Percentiles rank a stretch among this genome's conserved stretches.
phyloP scores from a whole-genome alignment of 2,329 filamentous ascomycete species.

The Epicoccum sorghinum region DNA sequence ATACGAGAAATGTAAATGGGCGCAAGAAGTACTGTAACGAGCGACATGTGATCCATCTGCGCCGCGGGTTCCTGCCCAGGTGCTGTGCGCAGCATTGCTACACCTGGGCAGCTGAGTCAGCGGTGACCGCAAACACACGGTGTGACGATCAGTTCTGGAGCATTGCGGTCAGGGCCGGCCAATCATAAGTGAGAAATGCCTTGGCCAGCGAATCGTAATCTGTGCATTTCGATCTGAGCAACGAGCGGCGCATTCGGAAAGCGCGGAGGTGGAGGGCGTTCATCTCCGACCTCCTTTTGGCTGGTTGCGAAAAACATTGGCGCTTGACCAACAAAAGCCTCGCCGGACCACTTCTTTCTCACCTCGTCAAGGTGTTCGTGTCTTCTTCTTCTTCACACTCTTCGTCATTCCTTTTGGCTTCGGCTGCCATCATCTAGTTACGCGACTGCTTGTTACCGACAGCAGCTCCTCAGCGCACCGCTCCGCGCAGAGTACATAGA shows the following conservation, averaged over 20 bases:
- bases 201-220: slow-evolving; percentile 30
- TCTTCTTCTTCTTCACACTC: slow-evolving; percentile 36
- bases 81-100: too few relatives aligned
- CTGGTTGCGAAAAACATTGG: slow-evolving; percentile 34
- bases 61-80: too few relatives aligned
- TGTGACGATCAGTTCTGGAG: not conserved
- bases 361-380: slow-evolving; percentile 24
- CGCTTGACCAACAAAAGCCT: slow-evolving; percentile 30
- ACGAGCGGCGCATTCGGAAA: slow-evolving; percentile 30
- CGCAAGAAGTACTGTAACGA: not conserved
- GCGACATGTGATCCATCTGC: not conserved
- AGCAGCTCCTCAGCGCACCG: slow-evolving; percentile 18
- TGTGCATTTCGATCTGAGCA: slow-evolving; percentile 18
- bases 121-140: slow-evolving; percentile 8
- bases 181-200: slow-evolving; percentile 26
- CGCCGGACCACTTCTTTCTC: slow-evolving; percentile 19
- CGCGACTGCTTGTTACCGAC: slow-evolving; percentile 22
- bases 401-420: slow-evolving; percentile 47
- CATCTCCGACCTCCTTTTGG: slow-evolving; percentile 48
- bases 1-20: not conserved
- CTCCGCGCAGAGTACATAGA: slow-evolving; percentile 6
- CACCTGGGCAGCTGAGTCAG: slow-evolving; percentile 5
- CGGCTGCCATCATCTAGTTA: slow-evolving; percentile 21
- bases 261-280: slow-evolving; percentile 35
- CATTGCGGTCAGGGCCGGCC: slow-evolving; percentile 4